A percentile compares a stretch with the other conserved stretches of the same genome.
phyloP scores from a whole-genome alignment of 495 filamentous ascomycete genomes.

The Hypoxylon fragiforme region DNA sequence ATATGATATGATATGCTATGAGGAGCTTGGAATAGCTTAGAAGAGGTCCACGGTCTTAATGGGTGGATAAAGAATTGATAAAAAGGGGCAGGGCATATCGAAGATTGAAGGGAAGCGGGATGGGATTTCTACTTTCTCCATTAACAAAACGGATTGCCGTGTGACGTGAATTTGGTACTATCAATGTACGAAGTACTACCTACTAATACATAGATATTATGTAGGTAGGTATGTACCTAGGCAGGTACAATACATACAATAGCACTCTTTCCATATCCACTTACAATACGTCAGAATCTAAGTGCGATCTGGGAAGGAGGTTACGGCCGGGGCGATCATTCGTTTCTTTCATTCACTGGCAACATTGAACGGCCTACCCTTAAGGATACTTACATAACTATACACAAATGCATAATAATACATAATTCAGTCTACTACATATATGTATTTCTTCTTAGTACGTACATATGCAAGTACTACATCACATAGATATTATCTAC shows the following conservation, averaged over 20 bases:
- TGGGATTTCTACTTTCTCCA: constrained; percentile 41
- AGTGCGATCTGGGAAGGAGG: constrained; percentile 18
- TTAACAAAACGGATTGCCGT: constrained; percentile 35
- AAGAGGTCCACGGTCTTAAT: neutral
- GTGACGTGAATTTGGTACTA: constrained; percentile 28
- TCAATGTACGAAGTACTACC: constrained; percentile 20
- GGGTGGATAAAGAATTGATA: constrained; percentile 10
- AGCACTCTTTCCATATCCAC: no score
- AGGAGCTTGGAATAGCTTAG: neutral
- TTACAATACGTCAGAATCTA: constrained; percentile 20
- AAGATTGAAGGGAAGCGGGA: constrained; percentile 28
- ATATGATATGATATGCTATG: neutral
- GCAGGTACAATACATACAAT: no score
- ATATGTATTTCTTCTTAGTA: no score
- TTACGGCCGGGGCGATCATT: constrained; percentile 15
- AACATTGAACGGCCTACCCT: no score
- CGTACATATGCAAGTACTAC: no score
- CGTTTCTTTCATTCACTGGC: constrained; percentile 3
- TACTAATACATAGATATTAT: constrained; percentile 4
- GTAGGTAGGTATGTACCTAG: no score
- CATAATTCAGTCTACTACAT: no score
- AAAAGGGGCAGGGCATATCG: constrained; percentile 30
- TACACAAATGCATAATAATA: no score
- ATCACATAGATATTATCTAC: no score
- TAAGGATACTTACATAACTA: no score